These are phyloP conservation scores for Cucurbita ficifolia DNA, from an alignment of 306 rosid genomes.

Conservation along the genomic window DNA sequence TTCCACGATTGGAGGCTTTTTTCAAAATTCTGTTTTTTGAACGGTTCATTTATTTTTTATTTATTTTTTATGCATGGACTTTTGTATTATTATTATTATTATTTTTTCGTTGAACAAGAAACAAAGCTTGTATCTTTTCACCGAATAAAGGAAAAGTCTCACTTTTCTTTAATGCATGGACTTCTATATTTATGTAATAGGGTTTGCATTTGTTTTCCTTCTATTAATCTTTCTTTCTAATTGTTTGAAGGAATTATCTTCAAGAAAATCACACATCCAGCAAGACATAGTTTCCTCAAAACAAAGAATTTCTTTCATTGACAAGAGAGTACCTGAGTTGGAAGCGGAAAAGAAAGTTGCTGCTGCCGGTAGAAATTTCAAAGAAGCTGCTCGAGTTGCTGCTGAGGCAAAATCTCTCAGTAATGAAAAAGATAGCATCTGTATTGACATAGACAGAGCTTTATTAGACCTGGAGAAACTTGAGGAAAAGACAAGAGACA, in stretches of 20 bases:
- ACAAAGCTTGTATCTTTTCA: too few species aligned
- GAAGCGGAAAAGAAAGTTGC: slow-evolving; percentile 80
- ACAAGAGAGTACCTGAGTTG: slow-evolving; percentile 73
- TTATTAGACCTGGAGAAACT: slow-evolving; percentile 43
- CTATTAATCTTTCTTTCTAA: slow-evolving; percentile 1
- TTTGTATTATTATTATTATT: too few species aligned
- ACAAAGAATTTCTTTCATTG: slow-evolving; percentile 53
- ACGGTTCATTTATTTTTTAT: background rate
- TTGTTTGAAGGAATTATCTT: slow-evolving; percentile 51
- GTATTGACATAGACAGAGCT: slow-evolving; percentile 30
- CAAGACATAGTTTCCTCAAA: slow-evolving; percentile 53
- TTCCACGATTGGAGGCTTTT: background rate
- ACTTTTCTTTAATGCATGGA: background rate
- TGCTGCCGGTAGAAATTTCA: slow-evolving; percentile 66
- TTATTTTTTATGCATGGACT: background rate
- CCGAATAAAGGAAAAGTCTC: too few species aligned
- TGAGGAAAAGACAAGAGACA: slow-evolving; percentile 45
- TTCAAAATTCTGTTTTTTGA: background rate
- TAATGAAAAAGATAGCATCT: slow-evolving; percentile 45
- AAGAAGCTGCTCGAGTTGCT: slow-evolving; percentile 77
- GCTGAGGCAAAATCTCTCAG: slow-evolving; percentile 51
- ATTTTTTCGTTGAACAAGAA: too few species aligned
- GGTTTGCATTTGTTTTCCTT: background rate
- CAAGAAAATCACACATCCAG: slow-evolving; percentile 62
- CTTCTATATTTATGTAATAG: background rate